phyloP scores from a whole-genome alignment of 225 moss, liverwort and hornwort species.

The Bryoerythrophyllum caledonicum region DNA sequence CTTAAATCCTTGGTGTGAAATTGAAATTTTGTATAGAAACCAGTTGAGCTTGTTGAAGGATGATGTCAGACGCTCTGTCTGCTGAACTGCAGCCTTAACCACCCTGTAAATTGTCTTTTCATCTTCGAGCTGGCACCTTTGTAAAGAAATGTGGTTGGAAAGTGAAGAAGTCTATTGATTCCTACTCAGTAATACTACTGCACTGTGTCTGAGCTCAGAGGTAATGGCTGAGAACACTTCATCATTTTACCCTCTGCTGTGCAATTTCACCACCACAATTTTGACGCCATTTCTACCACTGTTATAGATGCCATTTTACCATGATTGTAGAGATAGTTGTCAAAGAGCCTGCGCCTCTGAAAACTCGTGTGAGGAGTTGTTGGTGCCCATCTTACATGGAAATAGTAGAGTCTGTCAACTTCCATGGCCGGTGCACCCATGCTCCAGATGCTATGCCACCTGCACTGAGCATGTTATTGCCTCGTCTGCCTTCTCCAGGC shows the following conservation, averaged over 20 bases:
- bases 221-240: not conserved
- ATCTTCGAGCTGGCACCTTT: not conserved
- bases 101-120: constrained; percentile 15
- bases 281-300: not conserved
- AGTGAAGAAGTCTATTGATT: too few relatives aligned
- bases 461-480: constrained; percentile 24
- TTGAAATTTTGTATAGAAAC: not conserved
- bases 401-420: not conserved
- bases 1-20: too few relatives aligned
- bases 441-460: constrained; percentile 23
- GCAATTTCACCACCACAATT: not conserved
- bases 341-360: not conserved
- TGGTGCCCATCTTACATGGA: not conserved
- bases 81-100: constrained; percentile 24
- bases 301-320: not conserved
- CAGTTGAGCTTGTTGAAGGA: not conserved
- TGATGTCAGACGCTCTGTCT: not conserved
- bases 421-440: constrained; percentile 31
- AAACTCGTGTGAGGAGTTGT: constrained; percentile 20
- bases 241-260: too few relatives aligned
- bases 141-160: not conserved
- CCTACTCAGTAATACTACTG: too few relatives aligned
- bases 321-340: not conserved
- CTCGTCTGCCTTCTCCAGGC: constrained; percentile 12
- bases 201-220: too few relatives aligned